Evolutionary conservation across 768 basidiomycete species (phyloP), one percentile per base, ranked within the genome.

Genomic region (Russula sp.): DNA sequence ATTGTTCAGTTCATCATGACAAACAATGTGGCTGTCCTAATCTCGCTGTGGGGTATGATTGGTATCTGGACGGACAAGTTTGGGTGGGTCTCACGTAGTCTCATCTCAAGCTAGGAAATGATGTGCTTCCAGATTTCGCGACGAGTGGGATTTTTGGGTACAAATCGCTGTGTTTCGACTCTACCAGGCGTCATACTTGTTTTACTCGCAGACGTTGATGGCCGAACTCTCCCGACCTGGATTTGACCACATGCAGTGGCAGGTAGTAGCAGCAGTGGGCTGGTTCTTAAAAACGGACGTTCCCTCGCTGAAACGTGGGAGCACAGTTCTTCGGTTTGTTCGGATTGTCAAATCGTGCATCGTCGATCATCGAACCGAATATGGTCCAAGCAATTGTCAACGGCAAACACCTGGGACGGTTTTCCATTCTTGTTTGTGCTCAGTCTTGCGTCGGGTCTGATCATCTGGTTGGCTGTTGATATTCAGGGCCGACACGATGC

Each of bases 131-230:
- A 82, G 56, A 4, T 90, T 88, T 74, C 90, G 91, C 70, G 88
- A 91, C 62, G 81, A 70, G 14, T 91, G 90, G 90, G 90, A 92
- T 68, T 93, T 93, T 74, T 94, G 92, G 85, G 84, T 83, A 4
- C 93, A 91, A 75, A 91, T 91, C 62, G 77, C 89, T 55, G 73
- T 91, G 2, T 89, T 87, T 66, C 88, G 90, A n/a, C 73, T 91
- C 14, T 91, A 91, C 79, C 89, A 92, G 87, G 27, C 88, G 2
- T 91, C 91, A 0, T 94, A 91, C 75, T 94, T 89, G 71, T 89
- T 91, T 1, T 91, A 87, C 70, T 85, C 89, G 3, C 86, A 89
- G 71, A 91, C 89, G 0, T 88, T 90, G 87, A 91, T 91, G 89
- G 89, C 89, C 1, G 92, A 94, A 72, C 81, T 94, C 7, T 85